Percentiles rank a stretch among this genome's conserved stretches.
Conservation (phyloP, 805 yeast species). For the Saccharomycopsis oosterbeekiorum region DNA sequence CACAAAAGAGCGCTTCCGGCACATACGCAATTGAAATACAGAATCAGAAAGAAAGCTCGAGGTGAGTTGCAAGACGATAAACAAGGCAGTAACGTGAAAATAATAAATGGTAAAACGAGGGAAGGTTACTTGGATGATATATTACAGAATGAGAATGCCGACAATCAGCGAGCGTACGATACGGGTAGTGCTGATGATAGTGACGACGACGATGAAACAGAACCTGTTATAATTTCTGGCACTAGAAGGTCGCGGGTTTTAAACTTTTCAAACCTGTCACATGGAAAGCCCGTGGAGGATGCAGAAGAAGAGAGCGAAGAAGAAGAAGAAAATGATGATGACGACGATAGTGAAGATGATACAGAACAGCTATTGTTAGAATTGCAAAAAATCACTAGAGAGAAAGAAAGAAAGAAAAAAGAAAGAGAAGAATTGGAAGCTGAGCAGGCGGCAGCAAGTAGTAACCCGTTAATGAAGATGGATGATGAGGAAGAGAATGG, state of each 20-base stretch:
- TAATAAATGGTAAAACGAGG: not conserved
- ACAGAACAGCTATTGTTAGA: conserved; percentile 12
- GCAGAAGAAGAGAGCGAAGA: not conserved
- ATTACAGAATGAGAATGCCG: not conserved
- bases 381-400: not conserved
- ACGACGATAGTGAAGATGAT: conserved; percentile 10
- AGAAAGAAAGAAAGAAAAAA: not conserved
- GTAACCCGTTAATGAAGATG: conserved; percentile 12
- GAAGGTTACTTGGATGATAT: not conserved
- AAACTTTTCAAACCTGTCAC: not conserved
- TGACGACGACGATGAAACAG: not conserved
- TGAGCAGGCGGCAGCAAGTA: conserved; percentile 1
- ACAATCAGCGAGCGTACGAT: not conserved
- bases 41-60: not conserved
- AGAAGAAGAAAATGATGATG: not conserved
- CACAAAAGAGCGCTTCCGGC: conserved; percentile 17
- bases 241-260: not conserved
- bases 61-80: not conserved
- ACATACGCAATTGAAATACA: conserved; percentile 15
- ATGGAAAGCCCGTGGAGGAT: not conserved
- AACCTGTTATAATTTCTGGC: not conserved
- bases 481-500: not conserved
- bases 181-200: not conserved
- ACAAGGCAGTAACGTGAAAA: not conserved
- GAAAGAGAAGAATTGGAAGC: conserved; percentile 1